Evolutionary conservation across 78 protist species (phyloP).

Genomic region (Corallochytrium limacisporum): DNA sequence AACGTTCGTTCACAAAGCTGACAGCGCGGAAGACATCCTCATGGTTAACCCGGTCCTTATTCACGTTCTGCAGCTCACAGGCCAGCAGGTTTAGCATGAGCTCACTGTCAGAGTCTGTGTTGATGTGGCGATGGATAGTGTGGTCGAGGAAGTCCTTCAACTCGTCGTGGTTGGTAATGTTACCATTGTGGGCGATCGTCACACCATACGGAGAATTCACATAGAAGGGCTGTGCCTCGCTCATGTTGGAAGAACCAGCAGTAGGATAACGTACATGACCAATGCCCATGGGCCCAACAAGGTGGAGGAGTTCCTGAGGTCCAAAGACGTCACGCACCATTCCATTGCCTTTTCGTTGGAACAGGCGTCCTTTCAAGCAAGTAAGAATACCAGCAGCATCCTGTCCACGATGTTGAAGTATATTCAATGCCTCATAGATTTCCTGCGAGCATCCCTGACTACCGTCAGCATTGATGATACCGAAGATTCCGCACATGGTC

Average conservation of each 20-base stretch:
- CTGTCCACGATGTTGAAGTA: constrained; percentile 33
- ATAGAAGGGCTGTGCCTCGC: constrained; percentile 35
- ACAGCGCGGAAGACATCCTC: background rate
- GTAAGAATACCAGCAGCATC: constrained; percentile 33
- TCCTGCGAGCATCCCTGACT: too few species aligned
- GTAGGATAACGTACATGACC: constrained; percentile 32
- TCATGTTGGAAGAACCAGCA: constrained; percentile 17
- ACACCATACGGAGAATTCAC: constrained; percentile 33
- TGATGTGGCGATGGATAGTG: constrained; percentile 10
- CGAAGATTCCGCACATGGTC: too few species aligned
- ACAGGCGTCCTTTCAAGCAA: background rate
- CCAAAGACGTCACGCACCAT: constrained; percentile 20
- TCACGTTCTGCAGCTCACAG: background rate
- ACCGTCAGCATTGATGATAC: too few species aligned
- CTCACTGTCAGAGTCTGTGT: constrained; percentile 37
- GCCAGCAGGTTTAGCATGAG: constrained; percentile 24
- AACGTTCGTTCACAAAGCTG: background rate
- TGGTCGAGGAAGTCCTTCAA: background rate
- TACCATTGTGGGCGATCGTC: constrained; percentile 27
- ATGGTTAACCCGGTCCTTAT: background rate
- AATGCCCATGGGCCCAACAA: constrained; percentile 2
- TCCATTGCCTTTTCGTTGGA: constrained; percentile 16
- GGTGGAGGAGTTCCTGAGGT: background rate
- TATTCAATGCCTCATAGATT: constrained; percentile 9
- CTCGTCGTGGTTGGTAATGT: background rate